Conservation (phyloP, 805 yeast species). For the Saturnispora saitoi region DNA sequence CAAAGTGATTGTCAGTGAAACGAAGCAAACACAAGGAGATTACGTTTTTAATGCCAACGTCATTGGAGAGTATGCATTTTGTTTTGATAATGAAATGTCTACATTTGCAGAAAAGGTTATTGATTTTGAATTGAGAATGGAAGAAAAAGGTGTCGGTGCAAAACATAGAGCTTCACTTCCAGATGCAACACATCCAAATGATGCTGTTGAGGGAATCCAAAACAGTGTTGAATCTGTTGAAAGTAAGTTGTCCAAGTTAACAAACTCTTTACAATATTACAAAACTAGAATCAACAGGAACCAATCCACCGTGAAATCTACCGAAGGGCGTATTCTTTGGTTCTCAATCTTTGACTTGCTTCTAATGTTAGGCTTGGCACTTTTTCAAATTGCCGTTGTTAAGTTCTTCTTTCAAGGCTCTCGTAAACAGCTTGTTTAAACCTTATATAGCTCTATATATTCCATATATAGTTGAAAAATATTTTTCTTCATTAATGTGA, state of each 20-base stretch:
- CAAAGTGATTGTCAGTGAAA: conserved; percentile 42
- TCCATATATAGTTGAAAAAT: background rate
- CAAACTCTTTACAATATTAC: conserved; percentile 66
- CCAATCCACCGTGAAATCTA: conserved; percentile 67
- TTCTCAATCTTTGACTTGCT: conserved; percentile 59
- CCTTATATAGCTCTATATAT: background rate
- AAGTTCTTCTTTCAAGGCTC: conserved; percentile 66
- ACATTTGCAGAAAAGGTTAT: conserved; percentile 76
- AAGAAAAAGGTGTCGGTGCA: conserved; percentile 22
- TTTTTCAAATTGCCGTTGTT: conserved; percentile 57
- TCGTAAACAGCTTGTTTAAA: conserved; percentile 53
- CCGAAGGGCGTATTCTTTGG: conserved; percentile 53
- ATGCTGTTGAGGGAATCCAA: conserved; percentile 49
- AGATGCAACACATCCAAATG: conserved; percentile 42
- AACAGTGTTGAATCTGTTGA: conserved; percentile 50
- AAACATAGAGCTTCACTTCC: conserved; percentile 56
- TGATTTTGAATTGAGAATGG: conserved; percentile 67
- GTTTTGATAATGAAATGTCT: conserved; percentile 76
- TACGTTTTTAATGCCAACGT: conserved; percentile 57
- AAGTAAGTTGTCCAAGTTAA: conserved; percentile 45
- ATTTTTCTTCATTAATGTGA: background rate
- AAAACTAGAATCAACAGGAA: conserved; percentile 86
- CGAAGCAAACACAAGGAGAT: conserved; percentile 71
- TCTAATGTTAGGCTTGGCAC: conserved; percentile 62
- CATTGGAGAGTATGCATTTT: conserved; percentile 78